Evolutionary conservation across 805 yeast genomes (phyloP), one percentile per base, ranked within the genome.

Genomic region (Cyberlindnera mississippiensis): DNA sequence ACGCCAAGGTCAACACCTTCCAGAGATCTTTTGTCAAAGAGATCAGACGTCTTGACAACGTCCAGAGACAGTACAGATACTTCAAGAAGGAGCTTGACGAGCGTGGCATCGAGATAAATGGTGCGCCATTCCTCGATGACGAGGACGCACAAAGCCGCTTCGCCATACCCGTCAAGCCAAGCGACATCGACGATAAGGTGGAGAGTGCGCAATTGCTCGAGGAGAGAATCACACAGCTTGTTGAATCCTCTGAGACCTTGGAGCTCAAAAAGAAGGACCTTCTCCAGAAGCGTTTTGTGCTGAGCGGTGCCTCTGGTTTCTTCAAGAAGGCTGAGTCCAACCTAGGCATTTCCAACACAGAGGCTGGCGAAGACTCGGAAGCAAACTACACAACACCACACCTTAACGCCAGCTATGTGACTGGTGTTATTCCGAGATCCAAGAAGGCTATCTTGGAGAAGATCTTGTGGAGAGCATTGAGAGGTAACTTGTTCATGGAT

Each of bases 11-110:
- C 35, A 82, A 80, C 52, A 75, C 86, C 26, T 93, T 93, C 68
- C 98, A 91, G 68, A 76, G 99, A 50, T 73, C 93, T 4, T 93
- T 85, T 61, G 97, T 93, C 45, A 79, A 81, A 57, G 98, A 93
- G 57, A 82, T 88, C 50, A 79, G 96, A 59, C 74, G 78, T 45
- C 71, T 86, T 42, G 97, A 90, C 63, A 85, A 88, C 59, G 78
- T 84, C 15, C 86, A 90, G 64, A 80, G 97, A 54, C 98, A 91
- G 64, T 77, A 81, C 46, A 71, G 85, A 33, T 76, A 67, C 51
- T 67, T 78, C 55, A 73, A 73, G 51, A 57, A 63, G 3, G 72
- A 79, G 42, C 67, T 85, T 40, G 70, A 69, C 35, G 67, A 69
- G 37, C 80, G 64, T 35, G 68, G 61, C 7, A 68, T 70, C 51